These are phyloP conservation scores for Phytopythium sindhum DNA, from an alignment of 352 stramenopile genomes.

Conservation along the genomic window DNA sequence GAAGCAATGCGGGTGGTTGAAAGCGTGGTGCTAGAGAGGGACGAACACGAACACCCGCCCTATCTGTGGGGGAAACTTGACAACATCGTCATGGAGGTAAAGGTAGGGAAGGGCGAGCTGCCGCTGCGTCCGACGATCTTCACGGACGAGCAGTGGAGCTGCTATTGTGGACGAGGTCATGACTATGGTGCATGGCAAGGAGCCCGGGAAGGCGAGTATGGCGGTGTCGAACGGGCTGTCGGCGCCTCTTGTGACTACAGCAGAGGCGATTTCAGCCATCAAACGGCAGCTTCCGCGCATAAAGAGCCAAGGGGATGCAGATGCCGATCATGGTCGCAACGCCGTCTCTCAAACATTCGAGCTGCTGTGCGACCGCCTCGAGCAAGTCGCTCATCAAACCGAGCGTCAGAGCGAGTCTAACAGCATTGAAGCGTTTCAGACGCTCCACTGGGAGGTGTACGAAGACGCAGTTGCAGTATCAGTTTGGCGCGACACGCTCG, in stretches of 20 bases:
- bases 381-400: background rate
- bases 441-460: background rate
- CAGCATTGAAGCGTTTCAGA: background rate
- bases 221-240: background rate
- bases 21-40: background rate
- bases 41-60: background rate
- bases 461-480: background rate
- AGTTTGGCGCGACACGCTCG: background rate
- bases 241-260: conserved; percentile 21
- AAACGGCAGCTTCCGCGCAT: background rate
- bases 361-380: background rate
- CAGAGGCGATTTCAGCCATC: background rate
- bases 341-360: background rate
- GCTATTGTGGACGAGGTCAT: conserved; percentile 3
- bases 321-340: background rate
- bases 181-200: background rate
- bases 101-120: background rate
- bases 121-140: background rate
- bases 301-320: background rate
- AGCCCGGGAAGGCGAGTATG: background rate
- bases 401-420: background rate
- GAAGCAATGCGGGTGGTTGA: conserved; percentile 10
- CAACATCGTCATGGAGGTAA: background rate
- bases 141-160: conserved; percentile 1
- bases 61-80: background rate